Evolutionary conservation across 2,329 filamentous ascomycete genomes (phyloP), one percentile per base, ranked within the genome.

Genomic region (Arthrobotrys iridis): DNA sequence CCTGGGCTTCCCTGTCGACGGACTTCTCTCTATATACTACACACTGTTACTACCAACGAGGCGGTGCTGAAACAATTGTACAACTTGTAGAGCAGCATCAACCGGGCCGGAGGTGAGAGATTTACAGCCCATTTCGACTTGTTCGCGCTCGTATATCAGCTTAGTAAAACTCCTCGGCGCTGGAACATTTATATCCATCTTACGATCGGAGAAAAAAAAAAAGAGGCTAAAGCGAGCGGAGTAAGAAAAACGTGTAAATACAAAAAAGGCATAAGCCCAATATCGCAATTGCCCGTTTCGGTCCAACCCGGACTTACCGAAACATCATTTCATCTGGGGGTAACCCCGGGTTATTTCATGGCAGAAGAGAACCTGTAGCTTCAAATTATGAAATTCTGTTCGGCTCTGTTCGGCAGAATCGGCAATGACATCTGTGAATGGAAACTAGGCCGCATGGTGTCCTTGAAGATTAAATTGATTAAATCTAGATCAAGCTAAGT

Each of bases 231-330:
- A n/a, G n/a, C n/a, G n/a, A n/a, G n/a, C n/a, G n/a, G n/a, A n/a
- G n/a, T n/a, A n/a, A n/a, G n/a, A n/a, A n/a, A n/a, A n/a, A n/a
- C n/a, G n/a, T n/a, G n/a, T n/a, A n/a, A n/a, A n/a, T n/a, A n/a
- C n/a, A n/a, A n/a, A n/a, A 6, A 40, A 40, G 11, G 15, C 13
- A 40, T n/a, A 13, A 40, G 11, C 24, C 28, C 13, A n/a, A n/a
- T n/a, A n/a, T n/a, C n/a, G n/a, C 50, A 55, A 55, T 55, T 55
- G 30, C 50, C 50, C 50, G 50, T 55, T 55, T 55, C 4, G 37
- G 50, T 10, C 28, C 28, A 33, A 33, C 28, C 28, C 28, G 28
- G 4, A 37, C 50, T 46, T 55, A 7, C 50, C 50, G 50, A 55
- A 55, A 55, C 35, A 20, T 2, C 28, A 55, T 3, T 37, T 37